A percentile compares a stretch with the other conserved stretches of the same genome.
phyloP scores from a whole-genome alignment of 345 rosid species.

The Aurinia saxatilis region DNA sequence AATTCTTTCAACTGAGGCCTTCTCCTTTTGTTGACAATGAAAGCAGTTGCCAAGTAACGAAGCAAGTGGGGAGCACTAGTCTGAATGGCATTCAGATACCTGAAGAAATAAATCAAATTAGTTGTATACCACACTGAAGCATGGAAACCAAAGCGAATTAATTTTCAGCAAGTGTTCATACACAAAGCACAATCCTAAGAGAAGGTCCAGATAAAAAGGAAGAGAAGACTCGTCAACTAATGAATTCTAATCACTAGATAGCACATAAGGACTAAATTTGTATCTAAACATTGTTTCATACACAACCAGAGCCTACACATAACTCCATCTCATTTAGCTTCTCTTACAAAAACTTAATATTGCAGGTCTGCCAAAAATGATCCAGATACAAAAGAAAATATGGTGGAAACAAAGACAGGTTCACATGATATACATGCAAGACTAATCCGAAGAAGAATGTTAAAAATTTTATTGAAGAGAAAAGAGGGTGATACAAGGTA shows the following conservation, averaged over 20 bases:
- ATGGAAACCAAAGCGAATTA: neutral
- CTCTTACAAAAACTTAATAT: neutral
- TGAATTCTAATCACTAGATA: neutral
- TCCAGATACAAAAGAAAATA: neutral
- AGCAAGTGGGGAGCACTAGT: slow-evolving; percentile 95
- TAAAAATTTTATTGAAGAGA: too few species aligned
- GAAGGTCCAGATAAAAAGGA: neutral
- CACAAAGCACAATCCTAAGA: neutral
- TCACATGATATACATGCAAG: too few species aligned
- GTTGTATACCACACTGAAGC: neutral
- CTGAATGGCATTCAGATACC: slow-evolving; percentile 95
- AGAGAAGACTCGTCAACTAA: neutral
- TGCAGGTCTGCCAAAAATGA: neutral
- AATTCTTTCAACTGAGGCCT: slow-evolving; percentile 91
- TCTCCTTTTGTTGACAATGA: slow-evolving; percentile 94
- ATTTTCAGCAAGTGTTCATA: neutral
- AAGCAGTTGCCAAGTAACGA: slow-evolving; percentile 94
- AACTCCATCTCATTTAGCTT: neutral
- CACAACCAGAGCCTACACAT: neutral
- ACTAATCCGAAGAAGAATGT: too few species aligned
- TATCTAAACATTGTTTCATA: neutral
- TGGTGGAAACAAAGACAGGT: neutral
- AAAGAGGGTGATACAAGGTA: too few species aligned
- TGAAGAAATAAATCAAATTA: slow-evolving; percentile 16
- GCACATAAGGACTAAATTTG: neutral